Conservation (phyloP, 2,329 filamentous ascomycete genomes). For the Trichoderma oligosporum region DNA sequence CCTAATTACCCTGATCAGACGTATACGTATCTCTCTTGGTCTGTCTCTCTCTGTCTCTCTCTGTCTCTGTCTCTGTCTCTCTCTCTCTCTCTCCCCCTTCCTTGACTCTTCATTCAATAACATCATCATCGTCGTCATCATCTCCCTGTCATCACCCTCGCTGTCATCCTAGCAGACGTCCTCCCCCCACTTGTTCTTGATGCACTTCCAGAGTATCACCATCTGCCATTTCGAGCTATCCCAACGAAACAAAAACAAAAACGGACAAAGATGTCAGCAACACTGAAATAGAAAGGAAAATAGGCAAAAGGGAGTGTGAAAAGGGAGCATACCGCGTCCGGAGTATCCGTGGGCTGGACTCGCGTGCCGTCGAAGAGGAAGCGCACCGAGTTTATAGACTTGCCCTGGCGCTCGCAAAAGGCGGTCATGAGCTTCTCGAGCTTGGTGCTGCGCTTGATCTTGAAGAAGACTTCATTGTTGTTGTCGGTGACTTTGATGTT, state of each 20-base stretch:
- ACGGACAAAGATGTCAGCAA: slow-evolving; percentile 41
- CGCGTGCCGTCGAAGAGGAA: slow-evolving; percentile 96
- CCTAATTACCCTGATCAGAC: slow-evolving; percentile 10
- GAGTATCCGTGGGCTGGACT: slow-evolving; percentile 83
- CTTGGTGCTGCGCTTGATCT: slow-evolving; percentile 96
- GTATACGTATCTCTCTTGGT: no score
- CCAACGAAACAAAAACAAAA: slow-evolving; percentile 48
- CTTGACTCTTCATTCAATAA: no score
- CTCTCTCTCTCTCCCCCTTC: not conserved
- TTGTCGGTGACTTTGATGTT: slow-evolving; percentile 99
- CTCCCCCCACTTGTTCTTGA: slow-evolving; percentile 95
- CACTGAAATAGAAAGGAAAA: slow-evolving; percentile 42
- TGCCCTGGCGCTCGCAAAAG: slow-evolving; percentile 95
- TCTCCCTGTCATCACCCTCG: not conserved
- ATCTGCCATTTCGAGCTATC: slow-evolving; percentile 78
- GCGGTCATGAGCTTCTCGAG: slow-evolving; percentile 98
- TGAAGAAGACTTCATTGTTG: slow-evolving; percentile 99
- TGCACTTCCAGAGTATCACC: slow-evolving; percentile 96
- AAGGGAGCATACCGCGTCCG: slow-evolving; percentile 71
- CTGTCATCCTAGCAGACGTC: slow-evolving; percentile 36
- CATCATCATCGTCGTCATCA: not conserved
- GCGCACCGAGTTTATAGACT: slow-evolving; percentile 75
- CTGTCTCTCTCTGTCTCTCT: not conserved
- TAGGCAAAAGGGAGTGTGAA: not conserved
- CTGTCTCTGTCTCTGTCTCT: not conserved